Conservation (phyloP, 2,329 filamentous ascomycete species). For the Dactylellina drechsleri region DNA sequence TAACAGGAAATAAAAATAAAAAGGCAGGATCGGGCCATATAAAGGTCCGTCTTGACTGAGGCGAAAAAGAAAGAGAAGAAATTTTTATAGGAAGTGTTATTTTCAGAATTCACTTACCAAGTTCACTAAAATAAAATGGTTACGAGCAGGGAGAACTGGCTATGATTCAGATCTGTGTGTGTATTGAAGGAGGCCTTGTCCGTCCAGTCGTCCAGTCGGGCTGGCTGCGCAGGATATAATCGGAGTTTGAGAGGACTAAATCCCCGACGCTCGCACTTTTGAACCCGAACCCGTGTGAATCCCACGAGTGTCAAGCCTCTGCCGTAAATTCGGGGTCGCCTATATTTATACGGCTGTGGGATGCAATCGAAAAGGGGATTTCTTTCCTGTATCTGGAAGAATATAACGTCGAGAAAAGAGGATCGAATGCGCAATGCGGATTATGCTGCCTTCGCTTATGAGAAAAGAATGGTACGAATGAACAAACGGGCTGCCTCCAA, state of each 20-base stretch:
- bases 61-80: constrained; percentile 30
- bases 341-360: constrained; percentile 38
- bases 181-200: constrained; percentile 10
- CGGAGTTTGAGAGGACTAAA: constrained; percentile 52
- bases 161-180: constrained; percentile 54
- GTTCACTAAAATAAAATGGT: constrained; percentile 23
- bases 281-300: constrained; percentile 40
- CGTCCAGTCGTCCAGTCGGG: no score
- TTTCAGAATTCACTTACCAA: constrained; percentile 29
- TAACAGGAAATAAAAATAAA: constrained; percentile 1
- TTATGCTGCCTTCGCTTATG: constrained; percentile 38
- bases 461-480: constrained; percentile 1
- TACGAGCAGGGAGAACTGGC: constrained; percentile 18
- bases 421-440: constrained; percentile 19
- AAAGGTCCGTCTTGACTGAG: constrained; percentile 36
- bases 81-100: constrained; percentile 29
- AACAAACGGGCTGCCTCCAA: background rate
- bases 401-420: constrained; percentile 6
- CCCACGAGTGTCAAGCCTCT: constrained; percentile 14
- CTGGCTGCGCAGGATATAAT: constrained; percentile 50
- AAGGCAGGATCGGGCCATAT: constrained; percentile 25
- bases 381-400: constrained; percentile 45
- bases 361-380: constrained; percentile 33
- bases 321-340: constrained; percentile 29
- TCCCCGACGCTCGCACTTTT: constrained; percentile 49